Base-by-base conservation (phyloP, 306 rosid genomes). In the Arachis stenosperma region DNA sequence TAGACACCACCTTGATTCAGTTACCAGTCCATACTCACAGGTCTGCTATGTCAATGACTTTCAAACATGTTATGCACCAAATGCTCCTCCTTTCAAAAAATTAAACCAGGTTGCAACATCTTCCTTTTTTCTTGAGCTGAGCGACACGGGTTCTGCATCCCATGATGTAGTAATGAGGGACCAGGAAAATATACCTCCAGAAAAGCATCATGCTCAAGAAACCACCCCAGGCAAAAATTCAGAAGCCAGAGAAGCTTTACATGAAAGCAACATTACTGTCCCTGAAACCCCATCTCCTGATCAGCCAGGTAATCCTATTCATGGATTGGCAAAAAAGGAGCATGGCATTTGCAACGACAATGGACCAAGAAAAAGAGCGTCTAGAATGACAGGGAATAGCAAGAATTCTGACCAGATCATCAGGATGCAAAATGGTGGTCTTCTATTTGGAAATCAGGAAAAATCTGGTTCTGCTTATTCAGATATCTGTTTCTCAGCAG, bases 21-120 rank as follows among this genome's bases (percentile, higher is more conserved):
- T 87, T 80, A 94, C 97, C 39, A 91, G 99, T 79, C 97, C 97
- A 62, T 91, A 94, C 75, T 94, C 99, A 54, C 90, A 88, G 84
- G 95, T 90, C 75, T 90, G 95, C 85, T 85, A 89, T 40, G 86
- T 82, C 69, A 90, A 82, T 57, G 90, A 90, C 48, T 81, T 82
- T 73, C 92, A 89, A 79, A 80, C 79, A 22, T 69, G 83, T 10
- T 75, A 71, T 65, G 80, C 83, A 76, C 75, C 74, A 65, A 84
- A 77, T 66, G 85, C 87, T 69, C 56, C 84, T 43, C 54, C 90
- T 67, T 66, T 81, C 71, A 81, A 54, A 84, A 87, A 83, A 66
- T 67, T 77, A 54, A 82, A 72, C 77, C 92, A 82, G 61, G 75
- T 74, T 65, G 78, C 97, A 59, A 85, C 82, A 68, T 67, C 89